Percentiles rank a stretch among this genome's conserved stretches.
Evolutionary conservation across 192 early-diverging fungal genomes (phyloP).

Genomic region (Allomyces macrogynus): DNA sequence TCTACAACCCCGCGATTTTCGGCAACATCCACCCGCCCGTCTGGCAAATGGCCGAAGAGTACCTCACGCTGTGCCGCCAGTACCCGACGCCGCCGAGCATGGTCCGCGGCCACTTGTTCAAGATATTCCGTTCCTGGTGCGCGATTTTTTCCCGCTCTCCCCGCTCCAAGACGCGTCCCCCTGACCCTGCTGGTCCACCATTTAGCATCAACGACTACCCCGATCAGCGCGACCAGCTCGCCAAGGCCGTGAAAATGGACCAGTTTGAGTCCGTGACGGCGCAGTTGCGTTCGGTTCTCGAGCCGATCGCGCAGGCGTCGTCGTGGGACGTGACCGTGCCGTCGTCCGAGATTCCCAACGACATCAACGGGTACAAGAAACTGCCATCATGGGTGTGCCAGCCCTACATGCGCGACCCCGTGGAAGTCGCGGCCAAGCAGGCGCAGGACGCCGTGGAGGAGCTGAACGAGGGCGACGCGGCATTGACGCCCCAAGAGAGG

Average conservation of each 20-base stretch:
- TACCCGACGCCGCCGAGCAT: slow-evolving; percentile 39
- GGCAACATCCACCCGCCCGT: slow-evolving; percentile 31
- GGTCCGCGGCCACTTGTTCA: slow-evolving; percentile 82
- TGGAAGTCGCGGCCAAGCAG: slow-evolving; percentile 2
- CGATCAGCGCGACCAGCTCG: slow-evolving; percentile 58
- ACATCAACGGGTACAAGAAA: slow-evolving; percentile 29
- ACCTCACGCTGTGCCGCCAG: slow-evolving; percentile 56
- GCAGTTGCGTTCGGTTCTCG: slow-evolving; percentile 32
- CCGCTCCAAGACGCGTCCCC: no score
- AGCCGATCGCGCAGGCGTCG: slow-evolving; percentile 37
- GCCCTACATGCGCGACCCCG: slow-evolving; percentile 30
- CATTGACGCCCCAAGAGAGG: background rate
- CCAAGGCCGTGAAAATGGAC: slow-evolving; percentile 29
- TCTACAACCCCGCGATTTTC: slow-evolving; percentile 83
- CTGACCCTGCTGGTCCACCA: no score
- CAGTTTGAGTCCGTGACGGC: slow-evolving; percentile 34
- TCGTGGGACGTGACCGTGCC: slow-evolving; percentile 15
- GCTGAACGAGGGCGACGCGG: background rate
- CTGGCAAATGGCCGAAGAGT: slow-evolving; percentile 72
- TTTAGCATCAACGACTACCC: slow-evolving; percentile 46
- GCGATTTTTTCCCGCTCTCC: background rate
- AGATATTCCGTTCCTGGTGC: slow-evolving; percentile 44
- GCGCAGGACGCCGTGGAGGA: slow-evolving; percentile 4
- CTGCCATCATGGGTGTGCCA: slow-evolving; percentile 49
- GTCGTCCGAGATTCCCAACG: slow-evolving; percentile 6